Percentiles rank a stretch among this genome's conserved stretches.
phyloP scores from a whole-genome alignment of 768 basidiomycete genomes.

The Pulveroboletus sp. region DNA sequence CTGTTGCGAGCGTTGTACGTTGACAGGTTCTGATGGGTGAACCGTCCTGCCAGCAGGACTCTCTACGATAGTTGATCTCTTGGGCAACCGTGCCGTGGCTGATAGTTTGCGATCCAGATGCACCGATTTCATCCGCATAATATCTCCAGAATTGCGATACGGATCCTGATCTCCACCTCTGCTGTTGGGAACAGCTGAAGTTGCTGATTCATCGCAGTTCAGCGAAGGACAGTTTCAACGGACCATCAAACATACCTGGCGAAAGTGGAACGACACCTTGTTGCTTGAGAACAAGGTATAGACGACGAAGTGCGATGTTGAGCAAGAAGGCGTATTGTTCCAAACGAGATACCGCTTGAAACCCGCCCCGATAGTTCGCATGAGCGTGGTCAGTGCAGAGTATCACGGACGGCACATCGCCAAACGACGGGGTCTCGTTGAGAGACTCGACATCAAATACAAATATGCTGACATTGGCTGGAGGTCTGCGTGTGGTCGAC shows the following conservation, averaged over 20 bases:
- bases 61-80: slow-evolving; percentile 93
- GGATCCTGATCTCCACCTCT: slow-evolving; percentile 55
- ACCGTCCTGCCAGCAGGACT: slow-evolving; percentile 87
- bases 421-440: slow-evolving; percentile 66
- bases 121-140: slow-evolving; percentile 92
- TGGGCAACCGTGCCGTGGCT: slow-evolving; percentile 86
- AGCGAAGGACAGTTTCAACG: slow-evolving; percentile 8
- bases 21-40: slow-evolving; percentile 60
- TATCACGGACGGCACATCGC: slow-evolving; percentile 67
- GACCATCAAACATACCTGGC: slow-evolving; percentile 48
- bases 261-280: slow-evolving; percentile 86
- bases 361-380: slow-evolving; percentile 63
- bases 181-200: slow-evolving; percentile 32
- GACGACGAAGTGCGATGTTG: slow-evolving; percentile 88
- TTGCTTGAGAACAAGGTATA: slow-evolving; percentile 84
- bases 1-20: slow-evolving; percentile 45
- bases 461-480: slow-evolving; percentile 78
- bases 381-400: slow-evolving; percentile 78
- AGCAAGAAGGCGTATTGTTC: slow-evolving; percentile 98
- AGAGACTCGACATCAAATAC: slow-evolving; percentile 69
- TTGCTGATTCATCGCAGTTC: slow-evolving; percentile 17
- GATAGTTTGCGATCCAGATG: slow-evolving; percentile 95
- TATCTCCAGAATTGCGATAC: slow-evolving; percentile 83
- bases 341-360: slow-evolving; percentile 86
- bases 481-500: slow-evolving; percentile 65